Evolutionary conservation across 805 yeast species (phyloP).

Genomic region (Zygosaccharomyces pseudorouxii): DNA sequence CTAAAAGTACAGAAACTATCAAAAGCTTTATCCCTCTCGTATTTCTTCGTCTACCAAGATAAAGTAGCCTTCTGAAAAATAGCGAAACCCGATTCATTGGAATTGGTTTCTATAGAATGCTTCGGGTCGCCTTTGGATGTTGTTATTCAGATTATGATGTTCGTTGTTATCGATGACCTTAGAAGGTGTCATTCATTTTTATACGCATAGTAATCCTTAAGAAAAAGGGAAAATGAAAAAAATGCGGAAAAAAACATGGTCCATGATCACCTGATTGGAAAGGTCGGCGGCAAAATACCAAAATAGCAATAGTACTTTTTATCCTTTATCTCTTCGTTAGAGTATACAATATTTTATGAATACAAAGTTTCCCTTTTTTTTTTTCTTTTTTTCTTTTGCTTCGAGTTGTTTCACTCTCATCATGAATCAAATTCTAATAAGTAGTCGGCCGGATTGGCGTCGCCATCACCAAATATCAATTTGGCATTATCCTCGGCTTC

Average conservation of each 20-base stretch:
- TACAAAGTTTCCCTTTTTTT: not conserved
- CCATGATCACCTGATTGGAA: too few relatives aligned
- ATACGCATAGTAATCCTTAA: too few relatives aligned
- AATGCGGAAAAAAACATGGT: too few relatives aligned
- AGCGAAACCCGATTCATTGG: slow-evolving; percentile 5
- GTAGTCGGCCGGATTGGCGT: slow-evolving; percentile 27
- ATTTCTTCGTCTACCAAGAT: slow-evolving; percentile 9
- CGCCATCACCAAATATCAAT: slow-evolving; percentile 25
- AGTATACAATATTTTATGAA: too few relatives aligned
- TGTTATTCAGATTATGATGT: too few relatives aligned
- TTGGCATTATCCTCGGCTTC: slow-evolving; percentile 35
- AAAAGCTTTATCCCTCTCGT: slow-evolving; percentile 3
- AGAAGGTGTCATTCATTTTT: too few relatives aligned
- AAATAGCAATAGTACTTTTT: too few relatives aligned
- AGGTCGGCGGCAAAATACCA: too few relatives aligned
- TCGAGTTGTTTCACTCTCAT: not conserved
- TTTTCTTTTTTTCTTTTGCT: not conserved
- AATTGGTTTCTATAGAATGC: not conserved
- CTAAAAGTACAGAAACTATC: not conserved
- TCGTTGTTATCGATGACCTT: too few relatives aligned
- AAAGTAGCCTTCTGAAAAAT: slow-evolving; percentile 6
- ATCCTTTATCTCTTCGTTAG: too few relatives aligned
- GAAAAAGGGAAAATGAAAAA: too few relatives aligned
- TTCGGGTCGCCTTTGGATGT: too few relatives aligned
- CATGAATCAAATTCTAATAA: slow-evolving; percentile 30